Base-by-base conservation (phyloP, 805 yeast species). In the Grigorovia jiainica region DNA sequence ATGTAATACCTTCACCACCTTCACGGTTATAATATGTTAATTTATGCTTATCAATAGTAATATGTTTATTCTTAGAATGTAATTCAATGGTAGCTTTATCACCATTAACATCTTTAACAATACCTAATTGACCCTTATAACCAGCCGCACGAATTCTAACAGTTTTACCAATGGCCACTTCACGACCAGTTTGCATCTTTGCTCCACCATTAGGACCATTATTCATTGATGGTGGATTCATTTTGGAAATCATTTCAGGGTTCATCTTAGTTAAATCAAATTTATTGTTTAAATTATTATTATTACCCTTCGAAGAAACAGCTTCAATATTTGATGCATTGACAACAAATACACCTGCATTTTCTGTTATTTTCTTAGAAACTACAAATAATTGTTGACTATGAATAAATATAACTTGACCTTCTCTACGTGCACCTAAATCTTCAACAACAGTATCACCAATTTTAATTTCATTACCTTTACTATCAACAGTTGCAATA, bases 371-470 rank as follows among this genome's bases (percentile, higher is more conserved):
- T 39, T 82, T 81, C 52, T 84, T 82, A 42, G 92, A 81, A 58
- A 86, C 82, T 38, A 89, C 68, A 61, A 90, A 92, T 46, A 92
- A 72, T 39, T 72, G 70, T 41, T 82, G 80, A 57, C 87, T 81
- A 70, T 82, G 85, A 43, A 92, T 80, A 60, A 90, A 97, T 44
- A 92, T 62, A 46, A 92, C 83, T 30, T 74, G 77, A 52, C 98
- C 98, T 57, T 84, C 89, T 59, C 95, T 76, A 52, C 84, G 79
- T 52, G 87, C 95, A 38, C 94, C 94, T 13, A 73, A 70, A 21
- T 71, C 63, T 58, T 92, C 98, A 53, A 79, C 80, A n/a, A 92
- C 95, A 3, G 92, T 80, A 58, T 92, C 98, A 39, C 97, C 97
- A 31, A 85, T 79, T 43, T 82, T 78, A 42, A 92, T 77, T 49